phyloP scores from a whole-genome alignment of 2,329 filamentous ascomycete genomes.

The Ilyonectria mors-panacis region DNA sequence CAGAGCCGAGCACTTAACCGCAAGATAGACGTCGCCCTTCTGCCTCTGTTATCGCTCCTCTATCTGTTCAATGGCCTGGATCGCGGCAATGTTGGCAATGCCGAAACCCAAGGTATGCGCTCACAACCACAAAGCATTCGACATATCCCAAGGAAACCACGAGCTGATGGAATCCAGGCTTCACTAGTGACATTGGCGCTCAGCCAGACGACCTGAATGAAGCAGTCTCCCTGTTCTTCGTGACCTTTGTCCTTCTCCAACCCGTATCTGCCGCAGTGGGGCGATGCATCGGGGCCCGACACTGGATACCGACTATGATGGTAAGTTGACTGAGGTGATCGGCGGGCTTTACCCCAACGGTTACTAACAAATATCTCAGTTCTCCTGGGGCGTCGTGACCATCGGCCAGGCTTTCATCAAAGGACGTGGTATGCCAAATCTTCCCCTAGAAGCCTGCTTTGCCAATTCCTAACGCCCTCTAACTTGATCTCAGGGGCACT shows the following conservation, averaged over 20 bases:
- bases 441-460: neutral
- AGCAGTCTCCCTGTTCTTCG: conserved; percentile 48
- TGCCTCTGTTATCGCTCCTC: conserved; percentile 57
- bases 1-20: conserved; percentile 49
- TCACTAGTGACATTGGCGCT: conserved; percentile 47
- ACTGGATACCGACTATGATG: conserved; percentile 49
- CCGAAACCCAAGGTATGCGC: conserved; percentile 53
- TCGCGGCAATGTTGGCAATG: conserved; percentile 59
- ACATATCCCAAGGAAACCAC: neutral
- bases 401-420: conserved; percentile 46
- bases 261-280: conserved; percentile 45
- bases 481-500: conserved; percentile 39
- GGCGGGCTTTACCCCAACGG: neutral
- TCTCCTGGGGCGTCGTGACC: conserved; percentile 46
- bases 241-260: conserved; percentile 48
- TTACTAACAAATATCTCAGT: conserved; percentile 37
- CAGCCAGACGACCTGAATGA: conserved; percentile 47
- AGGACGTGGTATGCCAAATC: conserved; percentile 41
- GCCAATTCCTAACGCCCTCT: conserved; percentile 11
- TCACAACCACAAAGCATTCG: neutral
- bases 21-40: conserved; percentile 54
- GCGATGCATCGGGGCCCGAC: conserved; percentile 45
- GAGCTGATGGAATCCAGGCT: conserved; percentile 33
- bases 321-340: conserved; percentile 29
- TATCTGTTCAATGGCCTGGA: conserved; percentile 60